phyloP scores from a whole-genome alignment of 2,329 filamentous ascomycete genomes.

The Epichloe sylvatica region DNA sequence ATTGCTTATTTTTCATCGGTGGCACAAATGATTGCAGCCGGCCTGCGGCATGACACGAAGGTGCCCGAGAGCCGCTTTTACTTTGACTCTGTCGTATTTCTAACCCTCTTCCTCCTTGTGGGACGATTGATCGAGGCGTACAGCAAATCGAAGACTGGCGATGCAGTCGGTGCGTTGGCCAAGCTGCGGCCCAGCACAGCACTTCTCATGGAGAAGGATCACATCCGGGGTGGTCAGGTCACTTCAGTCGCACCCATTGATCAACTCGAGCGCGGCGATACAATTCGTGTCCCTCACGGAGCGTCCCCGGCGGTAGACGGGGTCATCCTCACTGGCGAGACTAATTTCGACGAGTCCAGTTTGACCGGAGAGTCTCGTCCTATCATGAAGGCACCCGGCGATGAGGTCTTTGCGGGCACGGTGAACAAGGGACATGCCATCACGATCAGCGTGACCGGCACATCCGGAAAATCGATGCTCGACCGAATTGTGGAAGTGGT shows the following conservation, averaged over 20 bases:
- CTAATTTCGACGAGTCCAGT: slow-evolving; percentile 76
- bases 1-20: slow-evolving; percentile 80
- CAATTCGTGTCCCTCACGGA: slow-evolving; percentile 63
- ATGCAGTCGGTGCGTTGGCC: slow-evolving; percentile 67
- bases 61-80: slow-evolving; percentile 46
- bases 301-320: slow-evolving; percentile 79
- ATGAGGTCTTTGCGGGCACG: slow-evolving; percentile 58
- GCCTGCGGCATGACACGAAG: slow-evolving; percentile 29
- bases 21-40: slow-evolving; percentile 55
- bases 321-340: slow-evolving; percentile 44
- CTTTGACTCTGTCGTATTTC: slow-evolving; percentile 85
- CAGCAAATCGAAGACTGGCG: slow-evolving; percentile 80
- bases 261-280: slow-evolving; percentile 59
- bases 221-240: slow-evolving; percentile 17
- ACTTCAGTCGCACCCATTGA: slow-evolving; percentile 43
- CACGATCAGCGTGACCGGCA: slow-evolving; percentile 44
- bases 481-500: slow-evolving; percentile 68
- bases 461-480: slow-evolving; percentile 58
- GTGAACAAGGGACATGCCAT: slow-evolving; percentile 56
- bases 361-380: slow-evolving; percentile 66
- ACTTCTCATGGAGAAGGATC: slow-evolving; percentile 44
- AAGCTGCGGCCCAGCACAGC: slow-evolving; percentile 68
- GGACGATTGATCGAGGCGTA: slow-evolving; percentile 72
- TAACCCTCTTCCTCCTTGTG: slow-evolving; percentile 72
- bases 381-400: slow-evolving; percentile 48